phyloP scores from a whole-genome alignment of 257 asterid species.

The Jaltomata sinuosa region DNA sequence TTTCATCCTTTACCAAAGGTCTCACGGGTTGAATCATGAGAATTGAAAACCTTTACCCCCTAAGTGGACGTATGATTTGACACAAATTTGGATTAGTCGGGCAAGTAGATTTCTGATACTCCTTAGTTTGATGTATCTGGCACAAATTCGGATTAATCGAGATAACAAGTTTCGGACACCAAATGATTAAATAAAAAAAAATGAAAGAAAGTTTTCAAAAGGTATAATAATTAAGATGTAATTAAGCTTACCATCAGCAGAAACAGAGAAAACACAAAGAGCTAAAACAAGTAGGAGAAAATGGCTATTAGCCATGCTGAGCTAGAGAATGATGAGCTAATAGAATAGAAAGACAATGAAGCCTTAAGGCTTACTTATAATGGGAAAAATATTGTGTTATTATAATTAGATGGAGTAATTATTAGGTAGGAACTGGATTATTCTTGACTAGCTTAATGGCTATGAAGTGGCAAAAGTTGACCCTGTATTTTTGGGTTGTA shows the following conservation, averaged over 20 bases:
- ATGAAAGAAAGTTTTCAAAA: neutral
- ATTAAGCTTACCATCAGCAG: slow-evolving; percentile 16
- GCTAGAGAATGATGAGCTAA: neutral
- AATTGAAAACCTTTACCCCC: neutral
- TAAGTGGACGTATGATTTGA: neutral
- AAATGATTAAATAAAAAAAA: neutral
- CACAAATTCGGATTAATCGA: neutral
- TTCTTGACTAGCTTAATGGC: neutral
- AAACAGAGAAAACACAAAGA: slow-evolving; percentile 15
- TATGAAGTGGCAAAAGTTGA: neutral
- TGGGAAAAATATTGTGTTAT: neutral
- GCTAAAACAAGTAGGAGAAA: neutral
- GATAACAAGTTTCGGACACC: neutral
- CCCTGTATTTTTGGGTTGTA: neutral
- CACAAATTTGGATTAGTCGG: neutral
- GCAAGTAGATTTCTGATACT: neutral
- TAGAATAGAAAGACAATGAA: neutral
- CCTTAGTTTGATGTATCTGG: neutral
- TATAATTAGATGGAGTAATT: neutral
- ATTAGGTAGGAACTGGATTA: neutral
- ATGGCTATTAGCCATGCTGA: slow-evolving; percentile 5
- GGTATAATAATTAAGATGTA: neutral
- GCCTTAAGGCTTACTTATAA: neutral
- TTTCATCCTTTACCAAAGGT: neutral
- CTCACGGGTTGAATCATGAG: neutral